phyloP scores from a whole-genome alignment of 352 stramenopile species.

The Phytophthora pinifolia region DNA sequence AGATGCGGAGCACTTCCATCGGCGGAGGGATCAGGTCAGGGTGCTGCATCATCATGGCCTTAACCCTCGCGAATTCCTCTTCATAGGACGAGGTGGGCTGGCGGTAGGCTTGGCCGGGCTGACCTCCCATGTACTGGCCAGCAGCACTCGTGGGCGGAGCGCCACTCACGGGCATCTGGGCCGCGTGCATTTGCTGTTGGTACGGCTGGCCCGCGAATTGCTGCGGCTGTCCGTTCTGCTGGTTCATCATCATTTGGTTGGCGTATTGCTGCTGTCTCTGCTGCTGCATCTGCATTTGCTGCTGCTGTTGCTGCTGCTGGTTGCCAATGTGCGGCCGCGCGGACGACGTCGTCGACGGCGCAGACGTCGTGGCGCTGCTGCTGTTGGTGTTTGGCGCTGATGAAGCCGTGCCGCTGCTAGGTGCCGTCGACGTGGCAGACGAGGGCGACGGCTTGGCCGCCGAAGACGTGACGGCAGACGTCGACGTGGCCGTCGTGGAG shows the following conservation, averaged over 20 bases:
- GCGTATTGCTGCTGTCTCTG: slow-evolving; percentile 60
- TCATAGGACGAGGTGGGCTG: slow-evolving; percentile 73
- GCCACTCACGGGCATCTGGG: slow-evolving; percentile 38
- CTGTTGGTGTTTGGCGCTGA: slow-evolving; percentile 13
- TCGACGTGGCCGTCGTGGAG: slow-evolving; percentile 17
- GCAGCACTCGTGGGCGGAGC: slow-evolving; percentile 36
- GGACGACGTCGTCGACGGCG: slow-evolving; percentile 54
- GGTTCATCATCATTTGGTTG: slow-evolving; percentile 78
- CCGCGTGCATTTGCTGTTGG: slow-evolving; percentile 55
- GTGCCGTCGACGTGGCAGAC: background rate
- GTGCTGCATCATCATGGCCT: slow-evolving; percentile 90
- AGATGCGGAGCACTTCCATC: slow-evolving; percentile 86
- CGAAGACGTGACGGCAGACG: slow-evolving; percentile 1
- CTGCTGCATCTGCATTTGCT: slow-evolving; percentile 45
- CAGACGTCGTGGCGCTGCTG: slow-evolving; percentile 25
- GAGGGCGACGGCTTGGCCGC: background rate
- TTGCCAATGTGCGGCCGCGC: slow-evolving; percentile 69
- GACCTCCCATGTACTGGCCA: slow-evolving; percentile 63
- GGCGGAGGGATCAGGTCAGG: slow-evolving; percentile 83
- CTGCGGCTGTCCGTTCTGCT: slow-evolving; percentile 40
- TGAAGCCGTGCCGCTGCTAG: slow-evolving; percentile 11
- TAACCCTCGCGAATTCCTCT: slow-evolving; percentile 85
- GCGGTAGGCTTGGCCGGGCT: slow-evolving; percentile 53
- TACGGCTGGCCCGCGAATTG: slow-evolving; percentile 45
- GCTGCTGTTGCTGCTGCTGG: slow-evolving; percentile 40